These are phyloP conservation scores for Termitomyces sp. DNA, from an alignment of 768 basidiomycete species.

Conservation along the genomic window DNA sequence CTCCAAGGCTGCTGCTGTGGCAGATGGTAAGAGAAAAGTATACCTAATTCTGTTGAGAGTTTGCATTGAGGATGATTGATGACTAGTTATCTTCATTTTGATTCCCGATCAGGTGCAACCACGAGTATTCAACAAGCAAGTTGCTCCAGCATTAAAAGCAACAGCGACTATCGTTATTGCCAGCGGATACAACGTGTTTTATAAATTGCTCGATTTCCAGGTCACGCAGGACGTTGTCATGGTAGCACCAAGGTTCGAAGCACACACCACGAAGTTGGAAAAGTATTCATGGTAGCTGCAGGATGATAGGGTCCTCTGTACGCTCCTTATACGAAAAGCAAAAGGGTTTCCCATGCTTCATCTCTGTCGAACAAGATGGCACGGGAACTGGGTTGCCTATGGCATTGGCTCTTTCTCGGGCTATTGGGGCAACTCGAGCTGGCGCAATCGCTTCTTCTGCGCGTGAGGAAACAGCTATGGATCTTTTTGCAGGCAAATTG, in stretches of 20 bases:
- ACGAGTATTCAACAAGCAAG: slow-evolving; percentile 53
- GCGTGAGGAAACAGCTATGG: slow-evolving; percentile 62
- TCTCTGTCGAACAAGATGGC: slow-evolving; percentile 63
- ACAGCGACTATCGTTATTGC: slow-evolving; percentile 52
- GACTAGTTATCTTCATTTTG: slow-evolving; percentile 54
- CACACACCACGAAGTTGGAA: background rate
- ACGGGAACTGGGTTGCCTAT: slow-evolving; percentile 41
- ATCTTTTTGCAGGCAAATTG: slow-evolving; percentile 47
- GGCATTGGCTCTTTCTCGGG: slow-evolving; percentile 53
- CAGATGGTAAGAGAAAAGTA: slow-evolving; percentile 43
- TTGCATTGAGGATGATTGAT: background rate
- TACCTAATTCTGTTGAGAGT: background rate
- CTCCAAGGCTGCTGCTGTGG: slow-evolving; percentile 48
- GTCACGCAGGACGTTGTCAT: slow-evolving; percentile 57
- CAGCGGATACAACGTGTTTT: slow-evolving; percentile 66
- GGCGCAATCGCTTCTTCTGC: slow-evolving; percentile 64
- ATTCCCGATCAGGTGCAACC: slow-evolving; percentile 67
- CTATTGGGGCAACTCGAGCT: slow-evolving; percentile 59
- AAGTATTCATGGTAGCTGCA: slow-evolving; percentile 18
- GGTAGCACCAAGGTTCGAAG: slow-evolving; percentile 56
- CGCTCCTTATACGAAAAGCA: slow-evolving; percentile 57
- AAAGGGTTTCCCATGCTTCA: slow-evolving; percentile 62
- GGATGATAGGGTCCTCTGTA: slow-evolving; percentile 68
- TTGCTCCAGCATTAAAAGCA: slow-evolving; percentile 49
- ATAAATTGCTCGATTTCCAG: slow-evolving; percentile 52